Evolutionary conservation across 148 eudicot genomes (phyloP).

Genomic region (Fallopia convolvulus): DNA sequence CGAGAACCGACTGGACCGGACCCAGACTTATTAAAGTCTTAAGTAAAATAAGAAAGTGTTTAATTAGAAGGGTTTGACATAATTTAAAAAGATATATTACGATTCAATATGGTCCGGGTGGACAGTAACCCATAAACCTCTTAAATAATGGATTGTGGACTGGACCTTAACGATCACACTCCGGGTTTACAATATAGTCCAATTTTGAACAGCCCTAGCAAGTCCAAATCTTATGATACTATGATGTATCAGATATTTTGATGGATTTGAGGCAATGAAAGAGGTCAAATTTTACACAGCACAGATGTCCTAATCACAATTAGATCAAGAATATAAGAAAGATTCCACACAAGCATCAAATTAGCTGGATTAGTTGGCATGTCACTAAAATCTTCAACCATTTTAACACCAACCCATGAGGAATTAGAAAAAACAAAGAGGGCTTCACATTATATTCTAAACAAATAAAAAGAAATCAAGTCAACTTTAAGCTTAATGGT

Average conservation of each 20-base stretch:
- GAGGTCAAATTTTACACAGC: background rate
- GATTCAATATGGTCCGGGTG: too few species aligned
- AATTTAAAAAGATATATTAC: too few species aligned
- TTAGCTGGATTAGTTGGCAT: constrained; percentile 6
- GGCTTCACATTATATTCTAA: constrained; percentile 1
- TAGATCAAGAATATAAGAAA: background rate
- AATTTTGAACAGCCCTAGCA: background rate
- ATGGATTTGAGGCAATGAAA: too few species aligned
- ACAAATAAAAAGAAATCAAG: constrained; percentile 18
- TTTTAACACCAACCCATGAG: constrained; percentile 2
- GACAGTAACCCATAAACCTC: too few species aligned
- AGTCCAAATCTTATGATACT: background rate
- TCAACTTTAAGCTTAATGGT: constrained; percentile 53
- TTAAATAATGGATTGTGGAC: too few species aligned
- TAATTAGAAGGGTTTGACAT: too few species aligned
- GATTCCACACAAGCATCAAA: constrained; percentile 4
- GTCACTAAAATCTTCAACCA: background rate
- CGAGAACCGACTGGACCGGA: too few species aligned
- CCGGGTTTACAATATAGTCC: background rate
- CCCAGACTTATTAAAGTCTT: too few species aligned
- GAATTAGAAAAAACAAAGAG: background rate
- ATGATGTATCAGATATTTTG: background rate
- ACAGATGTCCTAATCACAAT: background rate
- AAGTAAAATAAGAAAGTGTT: too few species aligned
- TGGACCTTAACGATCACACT: too few species aligned